phyloP scores from a whole-genome alignment of 2,329 filamentous ascomycete species.

The Salinomyces thailandicus region DNA sequence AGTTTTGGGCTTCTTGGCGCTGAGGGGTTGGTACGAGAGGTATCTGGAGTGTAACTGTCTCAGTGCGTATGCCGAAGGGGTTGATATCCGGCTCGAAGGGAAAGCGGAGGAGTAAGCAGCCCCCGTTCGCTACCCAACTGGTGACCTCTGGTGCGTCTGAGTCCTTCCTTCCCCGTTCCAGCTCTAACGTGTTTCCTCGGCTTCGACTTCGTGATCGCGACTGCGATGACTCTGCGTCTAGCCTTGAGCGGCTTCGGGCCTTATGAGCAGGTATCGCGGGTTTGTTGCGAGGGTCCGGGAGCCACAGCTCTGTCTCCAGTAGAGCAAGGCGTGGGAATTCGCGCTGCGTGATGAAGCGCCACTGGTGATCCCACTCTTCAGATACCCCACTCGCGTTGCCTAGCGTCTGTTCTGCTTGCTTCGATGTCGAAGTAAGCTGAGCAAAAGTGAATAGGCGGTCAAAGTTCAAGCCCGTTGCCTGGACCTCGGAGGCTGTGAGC shows the following conservation, averaged over 20 bases:
- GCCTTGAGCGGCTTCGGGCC: not conserved
- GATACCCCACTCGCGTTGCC: constrained; percentile 10
- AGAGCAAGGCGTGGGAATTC: constrained; percentile 61
- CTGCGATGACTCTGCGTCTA: not conserved
- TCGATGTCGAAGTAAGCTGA: constrained; percentile 39
- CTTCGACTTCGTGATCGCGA: constrained; percentile 2
- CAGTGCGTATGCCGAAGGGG: constrained; percentile 18
- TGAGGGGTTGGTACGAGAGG: constrained; percentile 51
- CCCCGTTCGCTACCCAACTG: constrained; percentile 43
- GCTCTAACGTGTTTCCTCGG: constrained; percentile 7
- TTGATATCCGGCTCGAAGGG: constrained; percentile 36
- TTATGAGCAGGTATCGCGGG: not conserved
- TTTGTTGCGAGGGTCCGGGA: constrained; percentile 43
- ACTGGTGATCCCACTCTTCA: constrained; percentile 40
- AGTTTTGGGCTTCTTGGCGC: constrained; percentile 50
- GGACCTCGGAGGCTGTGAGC: constrained; percentile 52
- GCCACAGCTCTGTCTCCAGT: constrained; percentile 57
- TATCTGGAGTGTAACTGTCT: constrained; percentile 52
- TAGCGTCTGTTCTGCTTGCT: constrained; percentile 32
- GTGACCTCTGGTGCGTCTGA: constrained; percentile 21
- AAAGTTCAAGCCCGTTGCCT: constrained; percentile 60
- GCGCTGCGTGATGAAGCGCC: constrained; percentile 62
- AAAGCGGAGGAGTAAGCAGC: constrained; percentile 58
- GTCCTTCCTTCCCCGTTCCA: constrained; percentile 2
- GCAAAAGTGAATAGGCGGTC: constrained; percentile 80